A percentile compares a stretch with the other conserved stretches of the same genome.
phyloP scores from a whole-genome alignment of 1,139 yeast genomes.

The Candida sp. region DNA sequence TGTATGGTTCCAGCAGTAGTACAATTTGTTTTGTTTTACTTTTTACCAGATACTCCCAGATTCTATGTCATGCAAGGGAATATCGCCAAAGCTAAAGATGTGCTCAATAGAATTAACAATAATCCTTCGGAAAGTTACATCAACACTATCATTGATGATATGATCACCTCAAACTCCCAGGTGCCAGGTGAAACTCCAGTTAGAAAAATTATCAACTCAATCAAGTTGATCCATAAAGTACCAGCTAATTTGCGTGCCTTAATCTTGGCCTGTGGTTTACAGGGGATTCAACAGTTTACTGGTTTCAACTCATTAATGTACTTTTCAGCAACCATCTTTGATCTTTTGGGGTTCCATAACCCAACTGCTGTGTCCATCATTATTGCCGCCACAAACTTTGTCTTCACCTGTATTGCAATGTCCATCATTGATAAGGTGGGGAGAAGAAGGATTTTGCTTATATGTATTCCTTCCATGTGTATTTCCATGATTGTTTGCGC shows the following conservation, averaged over 20 bases:
- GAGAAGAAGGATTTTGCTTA: conserved; percentile 71
- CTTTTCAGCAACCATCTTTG: conserved; percentile 86
- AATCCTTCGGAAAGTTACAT: conserved; percentile 56
- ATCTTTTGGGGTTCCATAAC: conserved; percentile 81
- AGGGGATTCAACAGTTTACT: conserved; percentile 93
- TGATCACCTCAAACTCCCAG: conserved; percentile 54
- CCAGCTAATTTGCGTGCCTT: conserved; percentile 89
- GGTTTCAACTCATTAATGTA: conserved; percentile 96
- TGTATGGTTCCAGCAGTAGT: conserved; percentile 83
- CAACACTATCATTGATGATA: conserved; percentile 56
- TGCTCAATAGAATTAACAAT: conserved; percentile 56
- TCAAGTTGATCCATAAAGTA: conserved; percentile 64
- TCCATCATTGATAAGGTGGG: conserved; percentile 83
- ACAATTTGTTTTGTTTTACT: conserved; percentile 74
- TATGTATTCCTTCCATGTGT: conserved; percentile 80
- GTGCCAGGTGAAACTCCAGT: conserved; percentile 59
- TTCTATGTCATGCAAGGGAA: conserved; percentile 72
- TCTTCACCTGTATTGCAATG: conserved; percentile 80
- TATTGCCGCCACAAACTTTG: conserved; percentile 88
- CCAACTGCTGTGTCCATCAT: conserved; percentile 93
- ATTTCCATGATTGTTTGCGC: conserved; percentile 75
- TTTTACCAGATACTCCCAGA: conserved; percentile 95
- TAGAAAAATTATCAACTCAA: conserved; percentile 55
- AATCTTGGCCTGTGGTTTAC: conserved; percentile 85
- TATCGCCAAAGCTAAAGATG: conserved; percentile 60